phyloP scores from a whole-genome alignment of 179 eudicot genomes.

The Drosera spatulata region DNA sequence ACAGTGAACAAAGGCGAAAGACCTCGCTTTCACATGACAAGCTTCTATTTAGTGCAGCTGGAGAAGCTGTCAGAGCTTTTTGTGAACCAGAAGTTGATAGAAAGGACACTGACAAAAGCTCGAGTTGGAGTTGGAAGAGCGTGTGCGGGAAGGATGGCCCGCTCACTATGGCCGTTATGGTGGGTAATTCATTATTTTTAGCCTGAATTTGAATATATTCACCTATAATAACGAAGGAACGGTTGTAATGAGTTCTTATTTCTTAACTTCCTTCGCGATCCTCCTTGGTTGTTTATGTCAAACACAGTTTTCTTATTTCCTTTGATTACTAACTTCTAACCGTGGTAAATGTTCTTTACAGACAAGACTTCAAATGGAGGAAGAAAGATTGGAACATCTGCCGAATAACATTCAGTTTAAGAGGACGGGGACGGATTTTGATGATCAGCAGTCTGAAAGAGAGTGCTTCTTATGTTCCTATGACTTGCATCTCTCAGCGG shows the following conservation, averaged over 20 bases:
- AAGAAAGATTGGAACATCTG: slow-evolving; percentile 24
- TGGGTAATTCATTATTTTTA: slow-evolving; percentile 7
- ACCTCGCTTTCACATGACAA: slow-evolving; percentile 61
- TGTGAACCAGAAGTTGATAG: slow-evolving; percentile 21
- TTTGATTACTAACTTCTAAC: neutral
- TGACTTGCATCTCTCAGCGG: slow-evolving; percentile 6
- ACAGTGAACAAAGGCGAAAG: slow-evolving; percentile 39
- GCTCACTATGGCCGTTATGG: slow-evolving; percentile 45
- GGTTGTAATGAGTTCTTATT: too few relatives aligned
- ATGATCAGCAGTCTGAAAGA: slow-evolving; percentile 4
- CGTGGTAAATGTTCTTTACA: slow-evolving; percentile 8
- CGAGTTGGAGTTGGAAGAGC: slow-evolving; percentile 42
- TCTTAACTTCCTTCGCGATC: too few relatives aligned
- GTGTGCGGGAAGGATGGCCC: slow-evolving; percentile 43
- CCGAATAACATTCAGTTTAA: slow-evolving; percentile 1
- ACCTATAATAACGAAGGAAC: neutral
- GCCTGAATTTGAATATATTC: neutral
- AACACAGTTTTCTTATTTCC: too few relatives aligned
- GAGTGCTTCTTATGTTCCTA: slow-evolving; percentile 10
- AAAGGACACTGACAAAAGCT: slow-evolving; percentile 15
- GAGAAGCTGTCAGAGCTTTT: slow-evolving; percentile 33
- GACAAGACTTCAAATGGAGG: slow-evolving; percentile 37
- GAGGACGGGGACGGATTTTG: slow-evolving; percentile 7
- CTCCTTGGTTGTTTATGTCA: too few relatives aligned
- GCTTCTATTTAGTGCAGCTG: slow-evolving; percentile 41